phyloP scores from a whole-genome alignment of 2,329 filamentous ascomycete genomes.

The Aspergillus fumigatiaffinis region DNA sequence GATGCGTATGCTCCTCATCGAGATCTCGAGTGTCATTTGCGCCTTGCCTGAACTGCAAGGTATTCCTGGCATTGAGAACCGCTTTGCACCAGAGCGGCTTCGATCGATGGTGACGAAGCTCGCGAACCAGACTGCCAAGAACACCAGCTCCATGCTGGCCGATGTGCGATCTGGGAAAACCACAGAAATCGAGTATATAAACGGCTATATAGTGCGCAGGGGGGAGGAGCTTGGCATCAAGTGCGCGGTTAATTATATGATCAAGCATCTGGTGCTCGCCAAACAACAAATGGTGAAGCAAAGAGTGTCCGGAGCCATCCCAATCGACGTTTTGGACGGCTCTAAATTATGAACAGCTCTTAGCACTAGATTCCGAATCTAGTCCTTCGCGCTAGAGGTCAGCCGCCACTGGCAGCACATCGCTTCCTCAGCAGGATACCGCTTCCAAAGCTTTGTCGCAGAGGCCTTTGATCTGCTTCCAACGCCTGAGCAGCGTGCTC shows the following conservation, averaged over 20 bases:
- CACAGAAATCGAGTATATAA: constrained; percentile 80
- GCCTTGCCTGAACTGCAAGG: constrained; percentile 68
- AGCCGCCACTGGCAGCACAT: background rate
- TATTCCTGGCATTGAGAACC: constrained; percentile 56
- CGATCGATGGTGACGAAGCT: constrained; percentile 57
- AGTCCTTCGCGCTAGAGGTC: background rate
- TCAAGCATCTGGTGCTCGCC: constrained; percentile 69
- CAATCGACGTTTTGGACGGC: constrained; percentile 20
- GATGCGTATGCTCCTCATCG: constrained; percentile 67
- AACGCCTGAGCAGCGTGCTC: constrained; percentile 31
- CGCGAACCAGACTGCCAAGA: constrained; percentile 51
- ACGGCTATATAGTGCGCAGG: constrained; percentile 77
- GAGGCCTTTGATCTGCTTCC: constrained; percentile 37
- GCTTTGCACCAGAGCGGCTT: constrained; percentile 60
- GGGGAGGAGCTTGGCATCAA: constrained; percentile 70
- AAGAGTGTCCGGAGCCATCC: constrained; percentile 29
- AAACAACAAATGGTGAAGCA: constrained; percentile 52
- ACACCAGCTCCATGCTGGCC: constrained; percentile 64
- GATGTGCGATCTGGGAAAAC: constrained; percentile 58
- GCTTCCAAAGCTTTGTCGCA: constrained; percentile 25
- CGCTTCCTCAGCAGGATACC: constrained; percentile 14
- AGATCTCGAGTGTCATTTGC: constrained; percentile 69
- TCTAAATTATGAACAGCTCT: constrained; percentile 1
- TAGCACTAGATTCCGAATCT: background rate
- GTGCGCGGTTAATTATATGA: constrained; percentile 67